These are phyloP conservation scores for Thelonectria blattea DNA, from an alignment of 2,329 filamentous ascomycete genomes.

Conservation along the genomic window DNA sequence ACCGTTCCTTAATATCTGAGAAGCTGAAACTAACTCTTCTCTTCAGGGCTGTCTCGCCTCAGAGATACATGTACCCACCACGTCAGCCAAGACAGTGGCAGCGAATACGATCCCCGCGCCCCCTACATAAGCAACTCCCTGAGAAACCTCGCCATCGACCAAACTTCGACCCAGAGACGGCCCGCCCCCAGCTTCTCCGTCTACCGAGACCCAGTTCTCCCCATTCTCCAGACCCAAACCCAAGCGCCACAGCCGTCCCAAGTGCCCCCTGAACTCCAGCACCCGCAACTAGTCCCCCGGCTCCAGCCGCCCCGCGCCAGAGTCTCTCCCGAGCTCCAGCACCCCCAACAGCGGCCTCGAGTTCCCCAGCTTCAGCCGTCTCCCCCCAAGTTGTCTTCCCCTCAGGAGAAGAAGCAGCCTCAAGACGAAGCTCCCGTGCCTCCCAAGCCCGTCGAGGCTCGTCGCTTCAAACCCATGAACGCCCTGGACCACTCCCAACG, in stretches of 20 bases:
- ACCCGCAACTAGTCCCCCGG: too few relatives aligned
- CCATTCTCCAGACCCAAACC: too few relatives aligned
- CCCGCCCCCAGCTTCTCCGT: neutral
- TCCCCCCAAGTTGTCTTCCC: too few relatives aligned
- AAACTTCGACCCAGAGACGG: neutral
- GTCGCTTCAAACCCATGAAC: slow-evolving; percentile 34
- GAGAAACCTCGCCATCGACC: neutral
- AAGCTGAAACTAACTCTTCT: neutral
- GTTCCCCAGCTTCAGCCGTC: too few relatives aligned
- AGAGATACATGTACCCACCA: neutral
- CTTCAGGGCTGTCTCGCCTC: neutral
- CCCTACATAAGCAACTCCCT: neutral
- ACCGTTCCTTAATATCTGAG: neutral
- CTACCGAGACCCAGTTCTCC: neutral
- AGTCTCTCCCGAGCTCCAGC: too few relatives aligned
- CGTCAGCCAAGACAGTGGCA: neutral
- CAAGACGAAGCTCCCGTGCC: too few relatives aligned
- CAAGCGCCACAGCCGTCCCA: too few relatives aligned
- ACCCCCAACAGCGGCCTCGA: too few relatives aligned
- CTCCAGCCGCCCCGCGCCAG: too few relatives aligned
- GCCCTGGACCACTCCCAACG: slow-evolving; percentile 20
- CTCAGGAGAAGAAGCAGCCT: too few relatives aligned
- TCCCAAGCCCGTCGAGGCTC: neutral
- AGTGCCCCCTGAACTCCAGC: too few relatives aligned
- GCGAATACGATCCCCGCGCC: neutral